Conservation (phyloP, 2,329 filamentous ascomycete species). For the Curvularia sp. region DNA sequence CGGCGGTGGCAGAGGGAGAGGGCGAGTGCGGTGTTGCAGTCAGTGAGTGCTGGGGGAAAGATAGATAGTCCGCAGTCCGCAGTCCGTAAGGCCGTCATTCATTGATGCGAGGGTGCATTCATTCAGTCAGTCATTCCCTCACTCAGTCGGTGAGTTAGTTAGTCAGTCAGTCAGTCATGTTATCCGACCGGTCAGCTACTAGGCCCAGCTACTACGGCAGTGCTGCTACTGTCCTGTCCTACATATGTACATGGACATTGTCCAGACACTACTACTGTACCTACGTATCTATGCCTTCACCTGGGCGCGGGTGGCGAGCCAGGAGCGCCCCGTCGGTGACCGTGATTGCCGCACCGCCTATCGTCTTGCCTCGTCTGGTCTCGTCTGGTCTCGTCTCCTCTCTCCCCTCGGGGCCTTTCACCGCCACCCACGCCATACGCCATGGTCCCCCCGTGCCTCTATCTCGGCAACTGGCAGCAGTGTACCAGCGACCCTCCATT, state of each 20-base stretch:
- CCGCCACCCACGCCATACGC: conserved; percentile 16
- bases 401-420: conserved; percentile 18
- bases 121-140: not conserved
- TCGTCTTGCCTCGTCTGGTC: too few relatives aligned
- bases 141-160: conserved; percentile 2
- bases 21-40: too few relatives aligned
- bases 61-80: too few relatives aligned
- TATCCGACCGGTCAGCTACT: conserved; percentile 1
- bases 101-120: too few relatives aligned
- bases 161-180: not conserved
- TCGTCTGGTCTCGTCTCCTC: too few relatives aligned
- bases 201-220: not conserved
- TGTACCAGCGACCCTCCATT: not conserved
- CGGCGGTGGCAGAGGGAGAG: too few relatives aligned
- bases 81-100: too few relatives aligned
- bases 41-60: too few relatives aligned
- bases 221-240: not conserved
- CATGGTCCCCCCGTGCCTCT: too few relatives aligned
- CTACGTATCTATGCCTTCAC: not conserved
- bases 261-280: not conserved
- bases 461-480: conserved; percentile 23
- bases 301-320: conserved; percentile 4
- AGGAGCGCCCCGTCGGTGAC: not conserved
- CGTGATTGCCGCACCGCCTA: too few relatives aligned
- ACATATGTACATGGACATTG: too few relatives aligned